Evolutionary conservation across 2,329 filamentous ascomycete species (phyloP).

Genomic region (Apiospora saccharicola): DNA sequence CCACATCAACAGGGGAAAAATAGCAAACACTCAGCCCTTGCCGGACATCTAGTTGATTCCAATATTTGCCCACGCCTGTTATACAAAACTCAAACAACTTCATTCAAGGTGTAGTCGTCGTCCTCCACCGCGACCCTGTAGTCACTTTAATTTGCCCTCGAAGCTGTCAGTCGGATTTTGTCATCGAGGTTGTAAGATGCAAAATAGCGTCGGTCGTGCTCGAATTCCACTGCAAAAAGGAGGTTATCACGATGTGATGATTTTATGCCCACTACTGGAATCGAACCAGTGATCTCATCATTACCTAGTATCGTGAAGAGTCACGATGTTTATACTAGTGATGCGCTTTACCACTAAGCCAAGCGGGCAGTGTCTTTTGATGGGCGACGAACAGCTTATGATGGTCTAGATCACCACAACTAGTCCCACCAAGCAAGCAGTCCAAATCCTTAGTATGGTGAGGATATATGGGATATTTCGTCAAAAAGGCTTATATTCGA

Average conservation of each 20-base stretch:
- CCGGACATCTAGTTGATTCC: no score
- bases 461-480: neutral
- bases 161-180: no score
- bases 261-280: constrained; percentile 23
- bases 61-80: no score
- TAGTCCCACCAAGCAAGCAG: neutral
- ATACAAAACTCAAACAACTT: neutral
- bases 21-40: no score
- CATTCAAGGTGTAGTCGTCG: neutral
- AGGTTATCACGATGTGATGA: neutral
- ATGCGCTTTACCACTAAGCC: constrained; percentile 26
- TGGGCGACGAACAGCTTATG: neutral
- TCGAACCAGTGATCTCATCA: constrained; percentile 26
- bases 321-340: constrained; percentile 13
- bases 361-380: constrained; percentile 5
- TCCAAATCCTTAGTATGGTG: neutral
- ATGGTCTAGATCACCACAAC: neutral
- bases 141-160: neutral
- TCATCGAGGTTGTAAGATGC: neutral
- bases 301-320: neutral
- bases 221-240: neutral
- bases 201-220: neutral
- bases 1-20: no score
- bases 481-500: neutral
- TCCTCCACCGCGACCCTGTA: neutral